Evolutionary conservation across 352 stramenopile genomes (phyloP).

Genomic region (Globisporangium nodosum): DNA sequence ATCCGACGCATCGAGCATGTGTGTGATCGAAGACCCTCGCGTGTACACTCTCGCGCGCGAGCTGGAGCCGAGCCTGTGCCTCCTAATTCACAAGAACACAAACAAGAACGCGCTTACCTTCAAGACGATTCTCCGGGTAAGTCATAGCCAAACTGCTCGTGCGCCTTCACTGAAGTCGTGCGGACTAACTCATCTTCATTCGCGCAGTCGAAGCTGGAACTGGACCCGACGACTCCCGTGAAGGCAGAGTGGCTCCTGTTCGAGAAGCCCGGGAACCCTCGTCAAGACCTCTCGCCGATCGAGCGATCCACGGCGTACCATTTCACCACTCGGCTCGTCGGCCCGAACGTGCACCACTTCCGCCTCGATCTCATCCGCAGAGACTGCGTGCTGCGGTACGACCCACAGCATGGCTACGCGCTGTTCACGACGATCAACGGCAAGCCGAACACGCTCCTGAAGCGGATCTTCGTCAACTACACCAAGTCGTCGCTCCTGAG

Average conservation of each 20-base stretch:
- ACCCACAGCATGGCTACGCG: slow-evolving; percentile 26
- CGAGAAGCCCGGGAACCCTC: slow-evolving; percentile 51
- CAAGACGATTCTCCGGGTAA: slow-evolving; percentile 27
- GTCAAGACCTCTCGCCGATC: slow-evolving; percentile 41
- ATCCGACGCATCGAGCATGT: slow-evolving; percentile 19
- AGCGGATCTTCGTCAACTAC: slow-evolving; percentile 45
- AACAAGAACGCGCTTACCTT: slow-evolving; percentile 57
- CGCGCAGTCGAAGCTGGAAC: slow-evolving; percentile 19
- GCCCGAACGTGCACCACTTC: slow-evolving; percentile 40
- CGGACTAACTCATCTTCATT: background rate
- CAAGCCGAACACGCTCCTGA: slow-evolving; percentile 45
- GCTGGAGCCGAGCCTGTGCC: slow-evolving; percentile 40
- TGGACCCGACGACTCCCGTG: slow-evolving; percentile 28
- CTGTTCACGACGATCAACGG: slow-evolving; percentile 54
- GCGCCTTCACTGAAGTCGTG: background rate
- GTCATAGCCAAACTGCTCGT: background rate
- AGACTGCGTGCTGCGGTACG: slow-evolving; percentile 43
- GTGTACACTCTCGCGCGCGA: slow-evolving; percentile 44
- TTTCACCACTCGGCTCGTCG: slow-evolving; percentile 33
- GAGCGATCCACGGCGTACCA: slow-evolving; percentile 53
- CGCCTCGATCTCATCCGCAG: slow-evolving; percentile 37
- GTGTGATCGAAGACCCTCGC: slow-evolving; percentile 27
- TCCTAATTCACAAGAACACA: slow-evolving; percentile 55
- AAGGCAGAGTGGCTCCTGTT: slow-evolving; percentile 69
- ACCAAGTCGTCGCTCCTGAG: slow-evolving; percentile 26